Conservation (phyloP, 805 yeast species). For the Starmera quercuum region DNA sequence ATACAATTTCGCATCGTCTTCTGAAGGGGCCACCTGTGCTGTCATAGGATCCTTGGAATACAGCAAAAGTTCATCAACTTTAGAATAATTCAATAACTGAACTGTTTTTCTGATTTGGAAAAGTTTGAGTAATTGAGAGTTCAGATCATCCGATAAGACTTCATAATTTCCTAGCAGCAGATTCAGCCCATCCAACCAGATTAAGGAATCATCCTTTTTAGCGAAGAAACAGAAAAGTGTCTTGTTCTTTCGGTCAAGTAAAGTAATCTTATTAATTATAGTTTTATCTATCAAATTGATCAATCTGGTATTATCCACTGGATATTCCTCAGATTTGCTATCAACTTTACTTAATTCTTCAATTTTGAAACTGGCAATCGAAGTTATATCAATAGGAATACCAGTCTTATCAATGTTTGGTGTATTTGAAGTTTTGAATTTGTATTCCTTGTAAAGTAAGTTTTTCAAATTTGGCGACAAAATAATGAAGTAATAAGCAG, state of each 20-base stretch:
- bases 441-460: constrained; percentile 53
- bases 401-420: constrained; percentile 60
- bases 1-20: constrained; percentile 12
- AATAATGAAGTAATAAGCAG: constrained; percentile 46
- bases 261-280: constrained; percentile 47
- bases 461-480: constrained; percentile 61
- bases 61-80: constrained; percentile 16
- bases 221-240: constrained; percentile 56
- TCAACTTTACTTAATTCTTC: constrained; percentile 40
- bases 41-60: background rate
- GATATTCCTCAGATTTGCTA: constrained; percentile 24
- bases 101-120: constrained; percentile 38
- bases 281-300: constrained; percentile 52
- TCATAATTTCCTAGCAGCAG: constrained; percentile 32
- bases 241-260: constrained; percentile 35
- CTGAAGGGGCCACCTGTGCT: background rate
- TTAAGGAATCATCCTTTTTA: constrained; percentile 55
- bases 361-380: constrained; percentile 43
- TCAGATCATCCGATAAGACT: constrained; percentile 35
- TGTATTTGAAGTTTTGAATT: constrained; percentile 32
- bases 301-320: constrained; percentile 29
- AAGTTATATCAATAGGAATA: constrained; percentile 40
- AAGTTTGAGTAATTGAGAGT: constrained; percentile 34
- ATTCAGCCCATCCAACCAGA: constrained; percentile 76
- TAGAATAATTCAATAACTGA: constrained; percentile 35